Conservation (phyloP, 345 rosid species). For the Atalantia buxifolia region DNA sequence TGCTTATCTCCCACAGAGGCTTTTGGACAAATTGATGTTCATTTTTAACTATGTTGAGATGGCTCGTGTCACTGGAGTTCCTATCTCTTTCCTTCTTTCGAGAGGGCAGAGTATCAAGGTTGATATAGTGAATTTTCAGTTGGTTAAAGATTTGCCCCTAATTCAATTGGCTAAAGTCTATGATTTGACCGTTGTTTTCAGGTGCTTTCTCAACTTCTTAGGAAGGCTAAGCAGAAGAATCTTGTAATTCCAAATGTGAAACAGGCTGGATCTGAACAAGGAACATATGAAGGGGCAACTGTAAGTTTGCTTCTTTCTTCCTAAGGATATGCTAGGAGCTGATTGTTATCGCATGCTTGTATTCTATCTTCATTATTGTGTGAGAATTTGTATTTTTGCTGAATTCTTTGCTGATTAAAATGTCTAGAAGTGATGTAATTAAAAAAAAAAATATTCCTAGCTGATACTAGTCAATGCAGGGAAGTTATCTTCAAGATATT, state of each 20-base stretch:
- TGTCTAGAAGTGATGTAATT: background rate
- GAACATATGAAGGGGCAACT: conserved; percentile 96
- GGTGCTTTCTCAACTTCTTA: conserved; percentile 97
- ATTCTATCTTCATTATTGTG: background rate
- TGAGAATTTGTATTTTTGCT: background rate
- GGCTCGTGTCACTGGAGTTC: conserved; percentile 99
- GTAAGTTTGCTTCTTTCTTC: conserved; percentile 49
- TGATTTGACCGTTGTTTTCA: conserved; percentile 21
- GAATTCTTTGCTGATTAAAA: background rate
- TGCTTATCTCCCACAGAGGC: conserved; percentile 98
- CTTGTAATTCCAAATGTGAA: conserved; percentile 87
- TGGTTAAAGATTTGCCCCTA: background rate
- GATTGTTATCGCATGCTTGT: background rate
- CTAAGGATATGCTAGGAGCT: background rate
- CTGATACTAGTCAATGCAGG: background rate
- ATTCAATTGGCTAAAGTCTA: background rate
- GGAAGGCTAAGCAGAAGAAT: conserved; percentile 87
- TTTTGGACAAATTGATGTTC: conserved; percentile 90
- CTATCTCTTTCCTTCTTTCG: conserved; percentile 91
- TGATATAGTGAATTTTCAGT: conserved; percentile 3
- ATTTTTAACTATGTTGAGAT: conserved; percentile 95
- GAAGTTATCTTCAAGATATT: background rate
- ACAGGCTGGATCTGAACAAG: conserved; percentile 89
- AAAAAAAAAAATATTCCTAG: background rate
- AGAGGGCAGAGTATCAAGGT: conserved; percentile 99